Base-by-base conservation (phyloP, 1,284 basidiomycete species). In the Peniophora sp. region DNA sequence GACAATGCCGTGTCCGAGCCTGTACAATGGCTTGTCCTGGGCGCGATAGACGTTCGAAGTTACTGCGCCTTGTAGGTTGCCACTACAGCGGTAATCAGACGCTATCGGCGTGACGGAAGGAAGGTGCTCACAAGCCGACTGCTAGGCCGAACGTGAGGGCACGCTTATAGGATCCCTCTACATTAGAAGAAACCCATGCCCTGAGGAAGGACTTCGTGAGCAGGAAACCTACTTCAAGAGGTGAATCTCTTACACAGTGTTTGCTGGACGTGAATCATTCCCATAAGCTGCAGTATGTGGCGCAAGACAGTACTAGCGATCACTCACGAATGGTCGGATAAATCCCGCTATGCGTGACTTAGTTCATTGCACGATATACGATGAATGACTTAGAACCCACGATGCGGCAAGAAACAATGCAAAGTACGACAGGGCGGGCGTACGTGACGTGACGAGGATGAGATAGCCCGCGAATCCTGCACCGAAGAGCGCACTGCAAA, bases 41-140 rank as follows among this genome's bases (percentile, higher is more conserved):
- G 76, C 74, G 32, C 84, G 81, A 63, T 89, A 89, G 8, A 85
- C 74, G 61, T 86, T 86, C 23, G 83, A 83, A 54, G 78, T 79
- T 19, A 86, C 79, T 16, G 83, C 83, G 9, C 85, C 83, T 58
- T 85, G 85, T 32, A 85, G 65, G 59, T 85, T 85, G 16, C 82
- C 83, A 59, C 81, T 81, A 52, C 38, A 27, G 25, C 6, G 12
- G 12, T 5, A 12, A 5, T 32, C 11, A n/a, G 8, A 17, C 11
- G 39, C 34, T 34, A 41, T 41, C 6, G 38, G 35, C n/a, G 43
- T 43, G 17, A 39, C 1, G 6, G 19, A 39, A 39, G 5, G 19
- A 45, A 52, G 35, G 41, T 22, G 67, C 78, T 58, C 55, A 81
- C 79, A 75, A 79, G 51, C 79, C 75, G 52, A 86, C 83, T 3